Evolutionary conservation across 2,329 filamentous ascomycete genomes (phyloP), one percentile per base, ranked within the genome.

Genomic region (Ophiostoma perfectum): DNA sequence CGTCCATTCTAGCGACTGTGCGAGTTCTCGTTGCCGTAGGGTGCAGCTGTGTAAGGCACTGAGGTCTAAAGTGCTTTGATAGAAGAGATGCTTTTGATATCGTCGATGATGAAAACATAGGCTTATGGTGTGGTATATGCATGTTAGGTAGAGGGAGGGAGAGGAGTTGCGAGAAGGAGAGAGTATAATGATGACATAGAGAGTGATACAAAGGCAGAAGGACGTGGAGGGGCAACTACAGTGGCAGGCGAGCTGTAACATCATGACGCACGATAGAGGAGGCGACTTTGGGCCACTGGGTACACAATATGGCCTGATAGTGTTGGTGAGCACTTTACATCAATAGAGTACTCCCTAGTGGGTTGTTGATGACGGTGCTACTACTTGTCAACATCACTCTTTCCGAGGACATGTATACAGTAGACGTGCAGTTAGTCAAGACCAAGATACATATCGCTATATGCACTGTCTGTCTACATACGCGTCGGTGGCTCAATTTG

Each of bases 231-330:
- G 38, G 60, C 60, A 63, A 41, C 60, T 41, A 27, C 14, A 63
- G 60, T 63, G 12, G 42, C 60, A 16, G 14, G 36, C 16, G 38
- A 63, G 39, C 39, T 63, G 60, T n/a, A 63, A 41, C 60, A 63
- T 63, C 60, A 63, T 63, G 60, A 63, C 60, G 60, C 39, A 63
- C 60, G 60, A 7, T 16, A 41, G 38, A 62, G 60, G 60, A 63
- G 60, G 60, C 60, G 60, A 63, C 60, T 42, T 63, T 12, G 27
- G 58, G 58, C 58, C 58, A 62, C 36, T 62, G 27, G 58, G 58
- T 41, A 62, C 36, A 62, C 27, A 38, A 27, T 27, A 27, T 4
- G 12, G 16, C 27, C 36, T 39, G 55, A 60, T 60, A 60, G 55
- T 14, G 47, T 11, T 45, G 9, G 42, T 45, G n/a, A n/a, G 47